Base-by-base conservation (phyloP, 805 yeast genomes). In the Kodamaea sagamina region DNA sequence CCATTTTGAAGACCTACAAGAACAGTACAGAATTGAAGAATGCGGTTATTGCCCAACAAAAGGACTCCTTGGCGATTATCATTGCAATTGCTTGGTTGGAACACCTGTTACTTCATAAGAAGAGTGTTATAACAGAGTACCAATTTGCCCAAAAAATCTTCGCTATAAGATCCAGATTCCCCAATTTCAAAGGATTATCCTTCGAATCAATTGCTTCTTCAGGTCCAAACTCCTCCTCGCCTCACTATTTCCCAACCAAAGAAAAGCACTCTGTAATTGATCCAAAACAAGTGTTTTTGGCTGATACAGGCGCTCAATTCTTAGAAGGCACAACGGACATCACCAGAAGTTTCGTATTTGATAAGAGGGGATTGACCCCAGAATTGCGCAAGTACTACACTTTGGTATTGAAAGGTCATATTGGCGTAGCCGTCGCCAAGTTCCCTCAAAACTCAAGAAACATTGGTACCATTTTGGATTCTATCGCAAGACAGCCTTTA, bases 321-420 rank as follows among this genome's bases (percentile, higher is more conserved):
- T 61, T 84, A 16, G 96, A 90, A 57, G 99, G 99, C 8, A 93
- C 99, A 0, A 93, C 99, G 0, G 99, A 93, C 60, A 88, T 92
- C 19, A 93, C 99, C 0, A 76, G 99, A 54, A 89, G 97, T 0
- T 64, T 81, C 39, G 92, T 87, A 60, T 84, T 89, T 58, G 72
- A 71, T 7, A 22, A 52, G 32, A 57, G 56, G 2, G 56, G 54
- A 1, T 42, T 62, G 12, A 50, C 52, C 1, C 61, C 63, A 2
- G 54, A 52, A 12, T 85, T 84, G 48, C 84, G 84, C 58, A 75
- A 74, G 49, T 81, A 81, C 41, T 92, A 88, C 62, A 86, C 98
- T 0, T 67, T 87, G 34, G 99, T 93, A 1, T 72, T 93, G 43
- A 89, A 89, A 67, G 98, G 98, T 7, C 96, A 93, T 58, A 69